Base-by-base conservation (phyloP, 2,329 filamentous ascomycete genomes). In the Thelonectria olida region DNA sequence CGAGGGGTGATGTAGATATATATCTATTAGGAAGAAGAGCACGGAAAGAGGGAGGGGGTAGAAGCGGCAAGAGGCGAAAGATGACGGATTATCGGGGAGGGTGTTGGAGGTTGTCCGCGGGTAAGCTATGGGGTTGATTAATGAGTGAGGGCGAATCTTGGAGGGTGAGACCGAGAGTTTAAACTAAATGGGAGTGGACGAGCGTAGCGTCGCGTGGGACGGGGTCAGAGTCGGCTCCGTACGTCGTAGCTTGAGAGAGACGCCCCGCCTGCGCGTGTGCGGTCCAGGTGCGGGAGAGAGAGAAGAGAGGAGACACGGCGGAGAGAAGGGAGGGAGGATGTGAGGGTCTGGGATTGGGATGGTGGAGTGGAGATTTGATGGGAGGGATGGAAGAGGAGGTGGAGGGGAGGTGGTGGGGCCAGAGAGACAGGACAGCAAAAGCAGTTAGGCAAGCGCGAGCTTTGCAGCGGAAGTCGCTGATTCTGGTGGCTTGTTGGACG, bases 111-210 rank as follows among this genome's bases (percentile, higher is more conserved):
- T 54, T 34, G 27, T 31, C 55, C 28, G 61, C 58, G 58, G 54
- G 55, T 49, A 57, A 54, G 34, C n/a, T 12, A 47, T 54, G 45
- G 54, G 44, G n/a, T n/a, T 12, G 28, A 3, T 31, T 59, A 48
- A 54, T 63, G 66, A 62, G 54, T 52, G 36, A 27, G 9, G 41
- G 41, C 41, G 22, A 42, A 45, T 42, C 48, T n/a, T 42, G 50
- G 54, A 54, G 39, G 48, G 39, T 36, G 52, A 42, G 47, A 47
- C 49, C n/a, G 45, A 31, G 51, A 70, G 68, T 70, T 70, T 70
- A 67, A 69, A 69, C 67, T 61, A 67, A 65, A 56, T 62, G 61
- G 44, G 50, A 54, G 47, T 38, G 48, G 49, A 41, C 47, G 52
- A 53, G 49, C 48, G 58, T 57, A 52, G 49, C 53, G 53, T 57